Base-by-base conservation (phyloP, 2,329 filamentous ascomycete genomes). In the Epichloe brachyelytri region DNA sequence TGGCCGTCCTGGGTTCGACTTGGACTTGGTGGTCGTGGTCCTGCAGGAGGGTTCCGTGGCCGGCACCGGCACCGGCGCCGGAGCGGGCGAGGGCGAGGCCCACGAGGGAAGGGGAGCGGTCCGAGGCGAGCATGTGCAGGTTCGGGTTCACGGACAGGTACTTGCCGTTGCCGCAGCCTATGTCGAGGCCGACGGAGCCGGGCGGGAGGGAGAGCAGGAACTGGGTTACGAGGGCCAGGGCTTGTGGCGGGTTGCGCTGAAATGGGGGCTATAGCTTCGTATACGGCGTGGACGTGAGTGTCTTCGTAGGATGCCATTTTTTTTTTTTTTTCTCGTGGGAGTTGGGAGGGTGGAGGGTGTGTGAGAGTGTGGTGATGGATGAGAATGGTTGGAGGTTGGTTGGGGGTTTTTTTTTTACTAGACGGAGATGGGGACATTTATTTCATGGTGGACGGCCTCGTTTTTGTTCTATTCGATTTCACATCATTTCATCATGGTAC, bases 161-260 rank as follows among this genome's bases (percentile, higher is more conserved):
- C 74, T 97, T 97, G 58, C 93, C 93, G 70, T 98, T 98, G 53
- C 93, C 93, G 69, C 93, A 97, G 54, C 93, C 93, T 51, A 97
- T 76, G 68, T 98, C 93, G 34, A 95, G 75, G 10, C 93, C 93
- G 51, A 97, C 70, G 47, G 86, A 78, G 26, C 90, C 91, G 12
- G 81, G 70, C 0, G 75, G 64, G 46, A 86, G 78, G 34, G 72
- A 71, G 47, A 74, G 70, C 37, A 97, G 77, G 65, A 96, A 97
- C 37, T 74, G 73, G 55, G 89, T 80, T 51, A 97, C 86, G 59
- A 94, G 84, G 93, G 93, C 93, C 93, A 98, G 54, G 93, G 89
- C 80, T 82, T 82, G 71, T 85, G 79, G 54, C 82, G 79, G 20
- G 87, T 91, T 15, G 84, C 80, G 12, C 86, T 90, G 71, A 93